phyloP scores from a whole-genome alignment of 1,139 yeast genomes.

The Hansenula lynferdii region DNA sequence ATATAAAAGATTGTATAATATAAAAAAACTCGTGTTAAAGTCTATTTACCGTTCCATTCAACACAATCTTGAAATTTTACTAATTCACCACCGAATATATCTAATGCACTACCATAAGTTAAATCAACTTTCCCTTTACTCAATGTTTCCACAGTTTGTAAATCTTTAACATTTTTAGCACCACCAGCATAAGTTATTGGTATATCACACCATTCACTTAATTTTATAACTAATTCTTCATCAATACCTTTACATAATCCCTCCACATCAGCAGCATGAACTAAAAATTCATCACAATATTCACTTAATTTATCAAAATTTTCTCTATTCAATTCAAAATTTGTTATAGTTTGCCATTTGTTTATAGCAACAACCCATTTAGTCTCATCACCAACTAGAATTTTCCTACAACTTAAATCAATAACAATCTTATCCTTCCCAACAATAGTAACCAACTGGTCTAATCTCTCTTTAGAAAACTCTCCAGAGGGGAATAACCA shows the following conservation, averaged over 20 bases:
- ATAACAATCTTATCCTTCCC: slow-evolving; percentile 75
- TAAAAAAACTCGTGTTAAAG: too few species aligned
- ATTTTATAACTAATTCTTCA: slow-evolving; percentile 58
- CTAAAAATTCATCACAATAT: slow-evolving; percentile 80
- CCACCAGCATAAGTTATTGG: slow-evolving; percentile 97
- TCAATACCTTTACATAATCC: slow-evolving; percentile 94
- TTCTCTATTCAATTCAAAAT: slow-evolving; percentile 46
- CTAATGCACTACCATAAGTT: slow-evolving; percentile 90
- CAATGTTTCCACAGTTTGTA: slow-evolving; percentile 55
- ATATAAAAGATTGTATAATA: too few species aligned
- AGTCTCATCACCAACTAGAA: slow-evolving; percentile 25
- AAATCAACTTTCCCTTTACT: slow-evolving; percentile 84
- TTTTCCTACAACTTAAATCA: slow-evolving; percentile 78
- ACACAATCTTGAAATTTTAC: slow-evolving; percentile 75
- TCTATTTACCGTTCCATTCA: too few species aligned
- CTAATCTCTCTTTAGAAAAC: slow-evolving; percentile 16
- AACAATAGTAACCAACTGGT: slow-evolving; percentile 40
- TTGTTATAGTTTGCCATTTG: slow-evolving; percentile 92
- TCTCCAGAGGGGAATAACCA: slow-evolving; percentile 53
- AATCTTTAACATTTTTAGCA: slow-evolving; percentile 69
- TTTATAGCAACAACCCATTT: slow-evolving; percentile 94
- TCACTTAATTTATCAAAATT: slow-evolving; percentile 49
- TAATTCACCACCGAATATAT: slow-evolving; percentile 84
- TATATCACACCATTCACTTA: slow-evolving; percentile 78
- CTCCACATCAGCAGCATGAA: slow-evolving; percentile 98